Evolutionary conservation across 352 stramenopile genomes (phyloP), one percentile per base, ranked within the genome.

Genomic region (Pseudoperonospora humuli): DNA sequence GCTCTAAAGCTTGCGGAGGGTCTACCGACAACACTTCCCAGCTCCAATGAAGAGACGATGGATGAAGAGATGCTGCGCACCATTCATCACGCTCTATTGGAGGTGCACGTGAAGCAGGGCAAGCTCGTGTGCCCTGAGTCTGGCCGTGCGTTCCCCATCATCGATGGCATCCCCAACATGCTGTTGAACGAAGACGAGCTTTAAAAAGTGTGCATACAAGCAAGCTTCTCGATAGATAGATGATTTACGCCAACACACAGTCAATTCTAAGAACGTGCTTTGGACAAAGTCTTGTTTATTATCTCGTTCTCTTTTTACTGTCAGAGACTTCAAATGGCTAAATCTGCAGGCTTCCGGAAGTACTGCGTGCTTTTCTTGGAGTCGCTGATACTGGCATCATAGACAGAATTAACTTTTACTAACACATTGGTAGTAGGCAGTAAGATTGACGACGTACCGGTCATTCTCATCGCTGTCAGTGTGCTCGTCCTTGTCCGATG

Each of bases 151-250:
- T 99, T 98, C 68, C 84, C 91, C 14, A 96, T 99, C 40, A 86
- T 96, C 38, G 88, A 98, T 45, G 81, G 93, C 46, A 98, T 99
- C 61, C 94, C 95, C 6, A 98, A 98, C 73, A 98, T 99, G 94
- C 83, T 98, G 31, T 53, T 95, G 50, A 78, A 82, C 37, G 84
- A 95, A 53, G 84, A 95, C 49, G 84, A 95, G 57, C 78, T 95
- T n/a, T 95, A 79, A 62, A 24, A 13, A 10, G 17, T 18, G n/a
- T 13, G 2, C 24, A 13, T 26, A 17, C 4, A 19, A 39, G 15
- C 7, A 13, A 42, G 24, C 7, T 17, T 17, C 18, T 50, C 32
- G 5, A 74, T 62, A 67, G 47, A 70, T 63, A 71, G 41, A 63
- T 64, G 55, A 64, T 45, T 66, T 63, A 66, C 34, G 60, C 61